A percentile compares a stretch with the other conserved stretches of the same genome.
These are phyloP conservation scores for Colletotrichum tropicale DNA, from an alignment of 2,329 filamentous ascomycete species.

Conservation along the genomic window DNA sequence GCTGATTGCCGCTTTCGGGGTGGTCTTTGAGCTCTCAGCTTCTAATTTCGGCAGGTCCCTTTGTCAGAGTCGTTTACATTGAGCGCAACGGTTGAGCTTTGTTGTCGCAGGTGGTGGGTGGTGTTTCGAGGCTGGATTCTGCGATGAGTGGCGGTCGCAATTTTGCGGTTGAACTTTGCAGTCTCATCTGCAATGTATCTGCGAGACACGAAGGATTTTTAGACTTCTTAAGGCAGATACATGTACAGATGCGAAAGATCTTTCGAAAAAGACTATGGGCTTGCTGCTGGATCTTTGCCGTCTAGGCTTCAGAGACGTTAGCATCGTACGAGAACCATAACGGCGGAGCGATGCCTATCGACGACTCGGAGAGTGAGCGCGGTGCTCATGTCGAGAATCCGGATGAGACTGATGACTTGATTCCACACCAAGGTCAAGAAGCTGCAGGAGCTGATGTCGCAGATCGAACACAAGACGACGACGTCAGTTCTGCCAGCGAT, in stretches of 20 bases:
- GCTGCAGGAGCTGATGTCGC: background rate
- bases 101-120: background rate
- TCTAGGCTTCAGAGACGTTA: background rate
- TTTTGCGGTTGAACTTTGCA: background rate
- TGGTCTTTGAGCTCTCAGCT: background rate
- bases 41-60: background rate
- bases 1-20: background rate
- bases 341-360: background rate
- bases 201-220: background rate
- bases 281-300: background rate
- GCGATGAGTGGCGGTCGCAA: background rate
- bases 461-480: background rate
- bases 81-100: background rate
- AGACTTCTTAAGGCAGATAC: background rate
- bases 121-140: background rate
- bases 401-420: background rate
- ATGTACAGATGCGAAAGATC: background rate
- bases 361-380: background rate
- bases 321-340: background rate
- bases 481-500: background rate
- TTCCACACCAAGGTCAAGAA: background rate
- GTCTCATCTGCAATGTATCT: background rate
- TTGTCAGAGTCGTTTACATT: background rate
- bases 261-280: background rate
- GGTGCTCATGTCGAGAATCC: background rate